Percentiles rank a stretch among this genome's conserved stretches.
Evolutionary conservation across 164 flowering plant genomes (phyloP).

Genomic region (Piper longum): DNA sequence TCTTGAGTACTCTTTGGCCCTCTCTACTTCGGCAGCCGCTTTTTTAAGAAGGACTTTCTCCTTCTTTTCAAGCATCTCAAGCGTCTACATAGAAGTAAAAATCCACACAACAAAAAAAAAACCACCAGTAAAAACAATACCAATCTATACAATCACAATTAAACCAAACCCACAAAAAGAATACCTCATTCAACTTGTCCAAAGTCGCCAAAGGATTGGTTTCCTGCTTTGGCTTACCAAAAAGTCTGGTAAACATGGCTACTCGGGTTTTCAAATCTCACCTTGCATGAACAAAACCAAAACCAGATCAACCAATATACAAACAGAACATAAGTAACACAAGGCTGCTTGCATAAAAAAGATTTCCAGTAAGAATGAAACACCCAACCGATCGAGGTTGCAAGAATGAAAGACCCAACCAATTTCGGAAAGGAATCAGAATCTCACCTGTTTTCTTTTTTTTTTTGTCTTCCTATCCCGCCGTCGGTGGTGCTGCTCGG

Average conservation of each 20-base stretch:
- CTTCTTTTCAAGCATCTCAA: constrained; percentile 33
- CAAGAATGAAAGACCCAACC: no score
- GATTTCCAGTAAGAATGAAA: no score
- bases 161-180: background rate
- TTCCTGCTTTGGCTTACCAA: constrained; percentile 13
- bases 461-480: no score
- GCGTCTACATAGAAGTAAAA: constrained; percentile 15
- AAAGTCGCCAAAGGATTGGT: constrained; percentile 8
- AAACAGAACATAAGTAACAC: no score
- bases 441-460: no score
- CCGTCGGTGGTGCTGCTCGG: no score
- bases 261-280: background rate
- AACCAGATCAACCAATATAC: no score
- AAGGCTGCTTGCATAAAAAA: no score
- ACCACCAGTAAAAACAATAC: background rate
- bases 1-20: constrained; percentile 28
- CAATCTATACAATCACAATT: constrained; percentile 1
- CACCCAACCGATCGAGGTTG: no score
- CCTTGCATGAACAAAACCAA: no score
- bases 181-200: constrained; percentile 12
- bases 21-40: constrained; percentile 25
- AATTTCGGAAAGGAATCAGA: no score
- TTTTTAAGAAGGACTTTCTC: constrained; percentile 31
- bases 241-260: constrained; percentile 11
- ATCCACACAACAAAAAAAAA: background rate